Evolutionary conservation across 495 filamentous ascomycete genomes (phyloP).

Genomic region (Cenococcum geophilum): DNA sequence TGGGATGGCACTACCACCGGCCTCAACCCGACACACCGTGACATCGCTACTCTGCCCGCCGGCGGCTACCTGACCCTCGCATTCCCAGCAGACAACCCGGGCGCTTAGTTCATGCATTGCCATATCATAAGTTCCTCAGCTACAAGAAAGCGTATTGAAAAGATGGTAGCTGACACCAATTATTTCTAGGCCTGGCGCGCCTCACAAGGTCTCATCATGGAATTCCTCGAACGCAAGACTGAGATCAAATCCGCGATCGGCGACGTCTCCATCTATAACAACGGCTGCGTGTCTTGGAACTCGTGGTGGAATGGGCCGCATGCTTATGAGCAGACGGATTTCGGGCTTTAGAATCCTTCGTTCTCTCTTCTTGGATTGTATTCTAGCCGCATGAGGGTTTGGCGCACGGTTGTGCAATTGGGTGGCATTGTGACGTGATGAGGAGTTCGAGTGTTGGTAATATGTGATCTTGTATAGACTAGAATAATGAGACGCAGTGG

Average conservation of each 20-base stretch:
- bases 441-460: too few relatives aligned
- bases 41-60: constrained; percentile 32
- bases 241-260: constrained; percentile 21
- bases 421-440: too few relatives aligned
- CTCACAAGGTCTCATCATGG: constrained; percentile 31
- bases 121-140: constrained; percentile 26
- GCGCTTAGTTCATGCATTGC: constrained; percentile 36
- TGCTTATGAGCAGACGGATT: constrained; percentile 28
- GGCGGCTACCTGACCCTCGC: constrained; percentile 34
- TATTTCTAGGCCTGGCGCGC: constrained; percentile 29
- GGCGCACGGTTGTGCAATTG: too few relatives aligned
- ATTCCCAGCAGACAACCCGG: constrained; percentile 37
- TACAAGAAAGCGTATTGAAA: background rate
- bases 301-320: constrained; percentile 27
- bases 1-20: constrained; percentile 25
- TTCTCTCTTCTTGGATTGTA: too few relatives aligned
- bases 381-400: too few relatives aligned
- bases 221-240: constrained; percentile 32
- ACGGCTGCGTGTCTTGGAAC: constrained; percentile 29
- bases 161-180: background rate
- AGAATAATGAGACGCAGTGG: too few relatives aligned
- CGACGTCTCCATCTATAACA: constrained; percentile 6
- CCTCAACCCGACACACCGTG: constrained; percentile 35
- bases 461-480: too few relatives aligned
- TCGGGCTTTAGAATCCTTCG: constrained; percentile 6